Conservation (phyloP, 176 grass and related monocot genomes). For the Avena sativa region DNA sequence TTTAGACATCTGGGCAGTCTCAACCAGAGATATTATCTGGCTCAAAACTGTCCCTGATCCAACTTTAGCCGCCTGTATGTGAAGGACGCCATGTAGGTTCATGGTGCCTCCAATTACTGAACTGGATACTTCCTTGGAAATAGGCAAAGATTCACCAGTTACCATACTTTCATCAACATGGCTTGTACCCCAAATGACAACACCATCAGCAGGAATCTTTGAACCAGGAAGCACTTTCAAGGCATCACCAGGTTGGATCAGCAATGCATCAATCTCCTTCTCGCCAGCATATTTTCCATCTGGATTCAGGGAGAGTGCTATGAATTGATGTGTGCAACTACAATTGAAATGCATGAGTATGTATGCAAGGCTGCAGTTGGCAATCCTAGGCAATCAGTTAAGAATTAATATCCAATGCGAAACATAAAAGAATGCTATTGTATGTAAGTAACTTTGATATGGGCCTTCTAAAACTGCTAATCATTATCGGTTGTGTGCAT, state of each 20-base stretch:
- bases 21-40: constrained; percentile 89
- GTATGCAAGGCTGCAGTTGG: constrained; percentile 13
- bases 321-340: constrained; percentile 21
- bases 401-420: constrained; percentile 17
- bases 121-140: constrained; percentile 68
- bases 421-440: neutral
- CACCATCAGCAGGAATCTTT: constrained; percentile 80
- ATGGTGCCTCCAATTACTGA: constrained; percentile 84
- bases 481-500: constrained; percentile 1
- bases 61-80: constrained; percentile 77
- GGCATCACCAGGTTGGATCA: constrained; percentile 75
- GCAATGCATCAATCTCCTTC: constrained; percentile 69
- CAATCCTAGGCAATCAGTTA: constrained; percentile 23
- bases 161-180: constrained; percentile 91
- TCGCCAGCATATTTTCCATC: constrained; percentile 60
- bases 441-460: constrained; percentile 18
- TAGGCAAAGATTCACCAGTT: constrained; percentile 80
- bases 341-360: constrained; percentile 24
- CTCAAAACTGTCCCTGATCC: constrained; percentile 74
- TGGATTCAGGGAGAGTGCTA: constrained; percentile 39
- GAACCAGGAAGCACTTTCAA: constrained; percentile 86
- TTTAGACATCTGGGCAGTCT: constrained; percentile 90
- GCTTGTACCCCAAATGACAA: constrained; percentile 72
- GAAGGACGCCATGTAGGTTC: constrained; percentile 78
- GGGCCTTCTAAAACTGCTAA: constrained; percentile 26